A percentile compares a stretch with the other conserved stretches of the same genome.
These are phyloP conservation scores for Symbiotaphrina buchneri DNA, from an alignment of 495 filamentous ascomycete genomes.

Conservation along the genomic window DNA sequence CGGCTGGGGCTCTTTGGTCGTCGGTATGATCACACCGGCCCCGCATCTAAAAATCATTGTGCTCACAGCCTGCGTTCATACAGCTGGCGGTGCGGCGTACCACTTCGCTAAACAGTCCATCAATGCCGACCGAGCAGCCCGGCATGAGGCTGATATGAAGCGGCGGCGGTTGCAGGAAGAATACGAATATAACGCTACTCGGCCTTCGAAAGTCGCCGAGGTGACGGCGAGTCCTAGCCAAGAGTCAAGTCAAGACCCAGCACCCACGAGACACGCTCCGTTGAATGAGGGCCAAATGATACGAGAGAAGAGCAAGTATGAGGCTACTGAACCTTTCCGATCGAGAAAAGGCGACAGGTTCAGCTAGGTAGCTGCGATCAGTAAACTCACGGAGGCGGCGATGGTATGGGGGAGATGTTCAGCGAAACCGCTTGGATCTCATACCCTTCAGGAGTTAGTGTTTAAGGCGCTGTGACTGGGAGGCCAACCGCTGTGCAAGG, in stretches of 20 bases:
- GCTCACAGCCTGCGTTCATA: constrained; percentile 6
- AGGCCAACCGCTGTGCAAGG: no score
- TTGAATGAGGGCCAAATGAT: constrained; percentile 46
- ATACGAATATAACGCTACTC: constrained; percentile 6
- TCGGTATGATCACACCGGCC: constrained; percentile 26
- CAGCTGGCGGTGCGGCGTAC: constrained; percentile 81
- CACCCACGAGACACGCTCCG: constrained; percentile 64
- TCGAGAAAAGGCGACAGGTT: constrained; percentile 72
- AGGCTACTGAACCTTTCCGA: constrained; percentile 47
- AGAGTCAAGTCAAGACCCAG: constrained; percentile 63
- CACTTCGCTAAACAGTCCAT: constrained; percentile 89
- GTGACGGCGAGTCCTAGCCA: constrained; percentile 51
- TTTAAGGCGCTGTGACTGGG: no score
- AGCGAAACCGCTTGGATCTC: no score
- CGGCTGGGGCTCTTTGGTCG: constrained; percentile 70
- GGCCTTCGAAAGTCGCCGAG: constrained; percentile 14
- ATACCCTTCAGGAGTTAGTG: no score
- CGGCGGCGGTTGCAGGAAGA: constrained; percentile 34
- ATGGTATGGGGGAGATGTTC: no score
- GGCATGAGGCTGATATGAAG: constrained; percentile 43
- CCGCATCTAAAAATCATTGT: background rate
- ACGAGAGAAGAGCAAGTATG: constrained; percentile 75
- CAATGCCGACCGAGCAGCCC: constrained; percentile 59
- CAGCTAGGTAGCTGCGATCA: constrained; percentile 17
- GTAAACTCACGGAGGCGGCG: background rate